Conservation (phyloP, 768 basidiomycete species). For the Lentinula detonsa region DNA sequence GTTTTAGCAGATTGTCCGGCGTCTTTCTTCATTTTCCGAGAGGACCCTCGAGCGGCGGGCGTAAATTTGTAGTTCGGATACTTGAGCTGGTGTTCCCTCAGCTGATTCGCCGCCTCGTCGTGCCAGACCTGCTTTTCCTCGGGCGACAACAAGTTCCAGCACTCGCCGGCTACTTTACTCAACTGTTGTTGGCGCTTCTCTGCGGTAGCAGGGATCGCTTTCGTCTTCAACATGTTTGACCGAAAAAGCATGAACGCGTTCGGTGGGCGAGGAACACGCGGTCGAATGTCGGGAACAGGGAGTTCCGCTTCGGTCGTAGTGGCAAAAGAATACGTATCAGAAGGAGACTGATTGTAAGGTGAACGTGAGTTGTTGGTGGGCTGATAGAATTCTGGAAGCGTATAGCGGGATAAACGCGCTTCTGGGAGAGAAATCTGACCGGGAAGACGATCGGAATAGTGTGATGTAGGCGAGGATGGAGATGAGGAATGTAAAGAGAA, state of each 20-base stretch:
- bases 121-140: conserved; percentile 43
- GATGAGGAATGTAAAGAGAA: neutral
- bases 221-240: conserved; percentile 52
- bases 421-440: neutral
- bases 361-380: neutral
- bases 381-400: neutral
- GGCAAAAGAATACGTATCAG: neutral
- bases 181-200: conserved; percentile 72
- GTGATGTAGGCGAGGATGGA: neutral
- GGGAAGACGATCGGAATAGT: neutral
- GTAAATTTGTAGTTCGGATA: conserved; percentile 63
- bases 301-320: neutral
- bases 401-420: neutral
- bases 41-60: conserved; percentile 35
- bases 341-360: neutral
- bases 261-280: conserved; percentile 58
- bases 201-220: conserved; percentile 37
- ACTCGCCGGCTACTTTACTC: conserved; percentile 60
- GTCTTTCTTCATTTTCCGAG: conserved; percentile 10
- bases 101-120: conserved; percentile 39
- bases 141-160: conserved; percentile 54
- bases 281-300: neutral
- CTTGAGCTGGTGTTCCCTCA: conserved; percentile 38
- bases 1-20: neutral
- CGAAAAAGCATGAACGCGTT: conserved; percentile 86